Base-by-base conservation (phyloP, 306 rosid genomes). In the Castanea crenata region DNA sequence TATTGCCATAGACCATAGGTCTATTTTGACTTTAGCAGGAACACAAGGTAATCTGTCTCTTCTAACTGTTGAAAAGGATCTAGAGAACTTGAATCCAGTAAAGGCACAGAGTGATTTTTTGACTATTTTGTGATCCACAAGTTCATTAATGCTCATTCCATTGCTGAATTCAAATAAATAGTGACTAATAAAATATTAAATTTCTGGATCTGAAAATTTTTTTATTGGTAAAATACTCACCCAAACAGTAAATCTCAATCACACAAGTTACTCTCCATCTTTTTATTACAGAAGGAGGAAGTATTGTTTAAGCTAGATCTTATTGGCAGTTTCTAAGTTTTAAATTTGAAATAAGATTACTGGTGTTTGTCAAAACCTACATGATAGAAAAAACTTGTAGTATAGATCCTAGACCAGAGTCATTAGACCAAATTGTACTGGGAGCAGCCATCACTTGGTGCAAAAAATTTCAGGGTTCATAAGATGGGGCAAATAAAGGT, bases 371-470 rank as follows among this genome's bases (percentile, higher is more conserved):
- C 4, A 49, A 27, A 19, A 75, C 58, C 74, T 55, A 14, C 55
- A 38, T 49, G 44, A 72, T 11, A 14, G 69, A 65, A 56, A 32
- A 56, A 74, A 82, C 64, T 73, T 65, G 64, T 55, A 20, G 79
- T 65, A 44, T 65, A 32, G 23, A 65, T 65, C 12, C 71, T 32
- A 64, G 71, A 31, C 34, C 5, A 6, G 13, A 32, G 46, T 41
- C 46, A 41, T 41, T 41, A 8, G 46, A 2, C 49, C 19, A 61
- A 61, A 61, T 10, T 12, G 35, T 61, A 12, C 19, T 12, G 32
- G 34, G 21, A 65, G 71, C 71, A 31, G 19, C 71, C 71, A 65
- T 32, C 71, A 65, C 14, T 65, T 65, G 49, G 20, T 65, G 46
- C 32, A 65, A 9, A 65, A 65, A 65, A 18, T 6, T 65, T 65